Conservation (phyloP, 305 asterid species). For the Fraxinus baroniana region DNA sequence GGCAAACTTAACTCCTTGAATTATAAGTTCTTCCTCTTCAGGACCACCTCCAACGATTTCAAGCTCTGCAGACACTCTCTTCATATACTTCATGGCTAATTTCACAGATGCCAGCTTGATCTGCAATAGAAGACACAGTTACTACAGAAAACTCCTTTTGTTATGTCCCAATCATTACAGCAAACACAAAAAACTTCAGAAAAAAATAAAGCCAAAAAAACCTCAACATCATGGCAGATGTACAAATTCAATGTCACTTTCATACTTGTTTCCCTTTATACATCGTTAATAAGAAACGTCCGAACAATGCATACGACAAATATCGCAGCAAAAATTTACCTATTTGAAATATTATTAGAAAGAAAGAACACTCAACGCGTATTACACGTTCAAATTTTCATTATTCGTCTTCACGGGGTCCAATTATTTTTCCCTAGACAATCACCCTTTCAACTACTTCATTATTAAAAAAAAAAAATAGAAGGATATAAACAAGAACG, state of each 20-base stretch:
- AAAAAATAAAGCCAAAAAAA: background rate
- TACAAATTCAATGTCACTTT: slow-evolving; percentile 2
- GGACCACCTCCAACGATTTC: slow-evolving; percentile 54
- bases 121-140: slow-evolving; percentile 40
- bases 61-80: slow-evolving; percentile 53
- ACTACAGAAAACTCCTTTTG: slow-evolving; percentile 3
- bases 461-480: background rate
- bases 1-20: slow-evolving; percentile 56
- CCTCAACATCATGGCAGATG: background rate
- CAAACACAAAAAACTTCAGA: slow-evolving; percentile 7
- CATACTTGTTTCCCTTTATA: background rate
- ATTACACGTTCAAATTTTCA: background rate
- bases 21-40: slow-evolving; percentile 54
- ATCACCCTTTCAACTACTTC: background rate
- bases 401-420: background rate
- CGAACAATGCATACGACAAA: background rate
- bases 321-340: background rate
- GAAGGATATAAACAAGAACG: background rate
- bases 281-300: background rate
- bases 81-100: slow-evolving; percentile 60
- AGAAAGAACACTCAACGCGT: background rate
- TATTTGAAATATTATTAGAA: background rate
- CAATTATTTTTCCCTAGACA: background rate
- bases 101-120: slow-evolving; percentile 65
- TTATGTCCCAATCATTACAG: slow-evolving; percentile 22